Conservation (phyloP, 345 rosid genomes). For the Excoecaria agallocha region DNA sequence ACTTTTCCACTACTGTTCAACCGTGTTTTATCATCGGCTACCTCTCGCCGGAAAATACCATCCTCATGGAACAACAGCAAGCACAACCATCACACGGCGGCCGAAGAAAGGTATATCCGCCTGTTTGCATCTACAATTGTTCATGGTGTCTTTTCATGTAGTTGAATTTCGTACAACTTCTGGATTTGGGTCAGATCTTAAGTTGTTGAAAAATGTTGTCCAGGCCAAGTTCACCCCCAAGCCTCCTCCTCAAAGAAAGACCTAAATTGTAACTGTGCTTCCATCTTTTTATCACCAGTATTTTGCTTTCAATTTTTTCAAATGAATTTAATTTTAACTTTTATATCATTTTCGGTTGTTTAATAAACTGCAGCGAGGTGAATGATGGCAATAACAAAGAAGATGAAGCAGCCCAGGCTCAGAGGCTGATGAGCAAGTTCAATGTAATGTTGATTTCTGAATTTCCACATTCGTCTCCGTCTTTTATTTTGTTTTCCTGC, state of each 20-base stretch:
- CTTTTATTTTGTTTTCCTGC: not conserved
- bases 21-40: not conserved
- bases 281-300: conserved; percentile 1
- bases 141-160: not conserved
- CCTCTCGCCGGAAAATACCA: not conserved
- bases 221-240: conserved; percentile 46
- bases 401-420: conserved; percentile 42
- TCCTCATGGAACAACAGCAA: conserved; percentile 12
- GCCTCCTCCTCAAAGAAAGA: conserved; percentile 39
- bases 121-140: not conserved
- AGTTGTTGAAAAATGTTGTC: not conserved
- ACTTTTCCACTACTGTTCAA: not conserved
- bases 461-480: not conserved
- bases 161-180: not conserved
- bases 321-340: not conserved
- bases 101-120: conserved; percentile 10
- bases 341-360: conserved; percentile 2
- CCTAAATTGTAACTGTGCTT: conserved; percentile 17
- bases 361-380: conserved; percentile 32
- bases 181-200: not conserved
- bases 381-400: conserved; percentile 13
- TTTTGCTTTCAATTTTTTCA: not conserved
- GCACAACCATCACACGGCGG: not conserved
- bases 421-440: conserved; percentile 45
- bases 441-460: conserved; percentile 19